Conservation (phyloP, 768 basidiomycete species). For the Vararia minispora region DNA sequence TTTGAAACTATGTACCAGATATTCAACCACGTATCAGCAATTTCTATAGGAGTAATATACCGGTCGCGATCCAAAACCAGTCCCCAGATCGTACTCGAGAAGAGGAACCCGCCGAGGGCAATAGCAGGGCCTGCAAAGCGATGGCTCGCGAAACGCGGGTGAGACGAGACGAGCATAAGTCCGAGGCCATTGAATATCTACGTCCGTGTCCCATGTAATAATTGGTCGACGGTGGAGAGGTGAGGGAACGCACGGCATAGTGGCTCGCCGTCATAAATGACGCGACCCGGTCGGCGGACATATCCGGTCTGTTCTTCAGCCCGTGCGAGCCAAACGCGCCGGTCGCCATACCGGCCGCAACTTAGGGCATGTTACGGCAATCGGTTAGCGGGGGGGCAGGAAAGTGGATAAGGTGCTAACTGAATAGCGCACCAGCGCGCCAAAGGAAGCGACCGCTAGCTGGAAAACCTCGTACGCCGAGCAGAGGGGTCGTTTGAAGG, state of each 20-base stretch:
- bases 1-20: conserved; percentile 24
- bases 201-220: background rate
- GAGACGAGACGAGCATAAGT: conserved; percentile 48
- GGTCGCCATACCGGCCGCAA: conserved; percentile 38
- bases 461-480: background rate
- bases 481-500: too few relatives aligned
- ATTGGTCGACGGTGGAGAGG: background rate
- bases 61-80: conserved; percentile 38
- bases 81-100: conserved; percentile 52
- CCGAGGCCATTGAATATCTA: conserved; percentile 64
- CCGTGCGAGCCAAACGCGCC: conserved; percentile 66
- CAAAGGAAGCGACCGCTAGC: conserved; percentile 8
- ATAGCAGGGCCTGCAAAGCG: conserved; percentile 62
- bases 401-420: background rate
- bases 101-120: conserved; percentile 40
- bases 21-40: background rate
- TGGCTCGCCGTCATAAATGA: conserved; percentile 54
- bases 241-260: conserved; percentile 40
- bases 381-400: background rate
- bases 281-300: conserved; percentile 39
- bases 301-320: conserved; percentile 33
- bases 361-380: conserved; percentile 15
- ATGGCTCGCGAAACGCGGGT: conserved; percentile 47
- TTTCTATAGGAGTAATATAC: conserved; percentile 17
- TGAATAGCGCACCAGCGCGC: conserved; percentile 10